Conservation (phyloP, 495 filamentous ascomycete species). For the Bathelium albidoporum region DNA sequence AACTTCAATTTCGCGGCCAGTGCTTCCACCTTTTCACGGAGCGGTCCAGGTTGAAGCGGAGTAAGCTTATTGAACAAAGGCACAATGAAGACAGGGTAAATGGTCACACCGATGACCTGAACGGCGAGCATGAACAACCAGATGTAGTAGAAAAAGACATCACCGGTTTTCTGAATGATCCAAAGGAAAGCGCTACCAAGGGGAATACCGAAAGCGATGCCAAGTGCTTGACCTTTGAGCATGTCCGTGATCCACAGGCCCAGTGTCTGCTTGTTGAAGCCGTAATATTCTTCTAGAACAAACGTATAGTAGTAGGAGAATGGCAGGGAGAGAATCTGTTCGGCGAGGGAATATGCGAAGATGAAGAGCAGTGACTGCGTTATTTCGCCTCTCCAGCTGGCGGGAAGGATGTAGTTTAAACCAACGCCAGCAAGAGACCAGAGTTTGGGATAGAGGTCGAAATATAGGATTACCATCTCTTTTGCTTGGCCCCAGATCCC, state of each 20-base stretch:
- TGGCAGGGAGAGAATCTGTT: conserved; percentile 67
- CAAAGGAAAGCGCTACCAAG: conserved; percentile 81
- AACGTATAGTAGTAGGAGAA: conserved; percentile 86
- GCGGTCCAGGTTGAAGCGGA: conserved; percentile 70
- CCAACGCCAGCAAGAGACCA: conserved; percentile 73
- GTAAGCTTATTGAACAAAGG: conserved; percentile 98
- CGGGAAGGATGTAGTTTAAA: conserved; percentile 61
- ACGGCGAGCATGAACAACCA: conserved; percentile 85
- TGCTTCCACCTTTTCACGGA: conserved; percentile 81
- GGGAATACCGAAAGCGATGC: conserved; percentile 67
- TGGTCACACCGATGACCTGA: conserved; percentile 86
- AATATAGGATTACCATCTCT: conserved; percentile 79
- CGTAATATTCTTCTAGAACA: conserved; percentile 91
- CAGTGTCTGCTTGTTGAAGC: conserved; percentile 95
- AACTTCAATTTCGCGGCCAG: conserved; percentile 80
- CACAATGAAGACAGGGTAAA: conserved; percentile 89
- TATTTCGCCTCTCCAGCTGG: conserved; percentile 64
- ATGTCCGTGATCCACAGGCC: conserved; percentile 84
- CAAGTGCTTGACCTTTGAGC: conserved; percentile 79
- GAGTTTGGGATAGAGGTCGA: conserved; percentile 77
- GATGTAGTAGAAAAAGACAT: conserved; percentile 91
- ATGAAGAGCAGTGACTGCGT: conserved; percentile 88
- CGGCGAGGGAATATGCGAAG: conserved; percentile 71
- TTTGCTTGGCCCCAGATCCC: conserved; percentile 76
- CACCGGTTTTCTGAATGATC: conserved; percentile 85